Base-by-base conservation (phyloP, 2,329 filamentous ascomycete species). In the Fusarium sublunatum region DNA sequence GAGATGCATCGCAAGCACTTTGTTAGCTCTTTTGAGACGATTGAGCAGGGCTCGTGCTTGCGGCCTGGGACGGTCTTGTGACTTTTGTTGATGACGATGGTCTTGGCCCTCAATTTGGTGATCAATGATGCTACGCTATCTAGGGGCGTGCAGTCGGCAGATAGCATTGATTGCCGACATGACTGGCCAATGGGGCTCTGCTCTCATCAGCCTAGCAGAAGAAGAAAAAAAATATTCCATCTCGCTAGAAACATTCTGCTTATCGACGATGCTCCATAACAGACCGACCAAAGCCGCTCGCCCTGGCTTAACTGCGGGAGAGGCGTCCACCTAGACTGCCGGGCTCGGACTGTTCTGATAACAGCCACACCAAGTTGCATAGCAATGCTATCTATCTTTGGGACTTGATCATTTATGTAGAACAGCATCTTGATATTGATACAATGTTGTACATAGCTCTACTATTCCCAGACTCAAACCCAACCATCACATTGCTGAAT, bases 221-320 rank as follows among this genome's bases (percentile, higher is more conserved):
- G 34, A 19, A 15, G 36, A 36, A 47, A 22, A 50, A 42, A 53
- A 60, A 35, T 40, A 28, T 51, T 56, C 38, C 12, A 65, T 65
- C 49, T 62, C 53, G 52, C 61, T 58, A 53, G 53, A 65, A 64
- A 46, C 34, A 29, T 62, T 64, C 51, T 38, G 38, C 52, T 60
- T 53, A 55, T 59, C 53, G 46, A 64, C 52, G 58, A 42, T 55
- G 46, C 58, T 60, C 62, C 62, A 66, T 58, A 59, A 52, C 60
- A 39, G 58, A 53, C 62, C 62, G 62, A 66, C 45, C 62, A 59
- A 66, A 66, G 62, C 62, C 62, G 62, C 62, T 51, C 31, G 48
- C 47, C 61, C 38, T 52, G 48, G 25, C 39, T 50, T 39, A 11
- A 29, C 41, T 38, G 44, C 58, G 58, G 62, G 62, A 64, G 62